A percentile compares a stretch with the other conserved stretches of the same genome.
phyloP scores from a whole-genome alignment of 2,329 filamentous ascomycete species.

The Alternaria sp. region DNA sequence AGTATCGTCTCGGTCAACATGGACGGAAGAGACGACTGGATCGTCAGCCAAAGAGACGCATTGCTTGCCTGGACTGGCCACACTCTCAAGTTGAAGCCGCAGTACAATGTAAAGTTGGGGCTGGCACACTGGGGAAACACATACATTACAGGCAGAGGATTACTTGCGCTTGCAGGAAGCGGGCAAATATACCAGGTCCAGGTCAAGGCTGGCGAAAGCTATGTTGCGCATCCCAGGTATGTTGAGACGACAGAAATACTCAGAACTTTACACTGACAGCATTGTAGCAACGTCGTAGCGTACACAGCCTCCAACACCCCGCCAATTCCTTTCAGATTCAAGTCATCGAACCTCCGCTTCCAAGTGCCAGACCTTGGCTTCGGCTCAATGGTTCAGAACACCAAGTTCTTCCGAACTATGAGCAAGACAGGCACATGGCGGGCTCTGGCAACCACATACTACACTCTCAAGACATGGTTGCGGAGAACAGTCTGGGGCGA shows the following conservation, averaged over 20 bases:
- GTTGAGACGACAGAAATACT: background rate
- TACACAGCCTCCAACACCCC: constrained; percentile 78
- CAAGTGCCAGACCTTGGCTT: constrained; percentile 76
- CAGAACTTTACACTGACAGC: constrained; percentile 1
- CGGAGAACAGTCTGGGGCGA: constrained; percentile 92
- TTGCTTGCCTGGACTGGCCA: constrained; percentile 97
- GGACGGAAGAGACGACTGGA: constrained; percentile 95
- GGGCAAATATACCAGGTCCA: constrained; percentile 90
- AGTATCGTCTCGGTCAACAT: constrained; percentile 88
- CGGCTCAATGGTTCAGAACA: constrained; percentile 68
- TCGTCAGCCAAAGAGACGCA: constrained; percentile 84
- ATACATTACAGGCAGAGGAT: constrained; percentile 82
- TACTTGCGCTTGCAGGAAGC: constrained; percentile 82
- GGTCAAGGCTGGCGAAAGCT: constrained; percentile 82
- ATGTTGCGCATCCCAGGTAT: constrained; percentile 81
- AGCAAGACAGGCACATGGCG: constrained; percentile 76
- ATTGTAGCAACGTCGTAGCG: constrained; percentile 78
- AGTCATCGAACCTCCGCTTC: constrained; percentile 74
- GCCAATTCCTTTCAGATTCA: constrained; percentile 86
- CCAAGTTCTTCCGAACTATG: constrained; percentile 76
- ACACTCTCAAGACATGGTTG: constrained; percentile 75
- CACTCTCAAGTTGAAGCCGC: constrained; percentile 76
- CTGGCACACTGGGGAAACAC: constrained; percentile 92
- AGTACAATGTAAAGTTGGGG: constrained; percentile 75
- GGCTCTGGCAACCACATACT: constrained; percentile 67